Evolutionary conservation across 495 filamentous ascomycete species (phyloP).

Genomic region (Chaetomium cochliodes): DNA sequence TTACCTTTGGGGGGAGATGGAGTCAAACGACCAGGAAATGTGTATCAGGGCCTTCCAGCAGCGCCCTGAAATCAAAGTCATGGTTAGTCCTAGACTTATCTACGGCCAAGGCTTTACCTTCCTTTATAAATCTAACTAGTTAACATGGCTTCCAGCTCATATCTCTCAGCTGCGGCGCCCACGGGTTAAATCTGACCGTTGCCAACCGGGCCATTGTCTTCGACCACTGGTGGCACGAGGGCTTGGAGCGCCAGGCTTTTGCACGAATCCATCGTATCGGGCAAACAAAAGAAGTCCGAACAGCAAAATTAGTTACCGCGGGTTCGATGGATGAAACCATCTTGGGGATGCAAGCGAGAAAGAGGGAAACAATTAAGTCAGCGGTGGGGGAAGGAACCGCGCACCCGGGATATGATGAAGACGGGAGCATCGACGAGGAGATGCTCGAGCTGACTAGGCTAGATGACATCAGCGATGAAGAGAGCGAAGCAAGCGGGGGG

Average conservation of each 20-base stretch:
- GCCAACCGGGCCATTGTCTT: conserved; percentile 46
- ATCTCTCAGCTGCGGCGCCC: conserved; percentile 36
- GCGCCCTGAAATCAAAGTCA: conserved; percentile 28
- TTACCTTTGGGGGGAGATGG: conserved; percentile 31
- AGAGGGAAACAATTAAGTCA: conserved; percentile 5
- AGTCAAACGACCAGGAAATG: conserved; percentile 15
- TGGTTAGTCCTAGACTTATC: conserved; percentile 24
- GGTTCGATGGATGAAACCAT: conserved; percentile 55
- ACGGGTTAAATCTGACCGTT: conserved; percentile 36
- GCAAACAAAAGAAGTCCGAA: conserved; percentile 54
- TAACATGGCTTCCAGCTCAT: conserved; percentile 27
- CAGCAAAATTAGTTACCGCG: conserved; percentile 51
- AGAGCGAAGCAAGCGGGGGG: not conserved
- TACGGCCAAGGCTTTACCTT: not conserved
- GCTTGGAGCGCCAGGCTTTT: conserved; percentile 54
- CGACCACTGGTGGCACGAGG: conserved; percentile 46
- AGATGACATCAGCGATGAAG: not conserved
- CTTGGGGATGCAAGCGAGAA: conserved; percentile 30
- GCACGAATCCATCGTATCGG: conserved; percentile 63
- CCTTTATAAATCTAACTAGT: not conserved
- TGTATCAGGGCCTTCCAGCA: conserved; percentile 28
- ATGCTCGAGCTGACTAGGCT: not conserved
- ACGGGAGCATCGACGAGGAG: not conserved
- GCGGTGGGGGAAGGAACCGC: not conserved
- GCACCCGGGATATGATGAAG: not conserved